Evolutionary conservation across 768 basidiomycete species (phyloP), one percentile per base, ranked within the genome.

Genomic region (Tulasnella sp.): DNA sequence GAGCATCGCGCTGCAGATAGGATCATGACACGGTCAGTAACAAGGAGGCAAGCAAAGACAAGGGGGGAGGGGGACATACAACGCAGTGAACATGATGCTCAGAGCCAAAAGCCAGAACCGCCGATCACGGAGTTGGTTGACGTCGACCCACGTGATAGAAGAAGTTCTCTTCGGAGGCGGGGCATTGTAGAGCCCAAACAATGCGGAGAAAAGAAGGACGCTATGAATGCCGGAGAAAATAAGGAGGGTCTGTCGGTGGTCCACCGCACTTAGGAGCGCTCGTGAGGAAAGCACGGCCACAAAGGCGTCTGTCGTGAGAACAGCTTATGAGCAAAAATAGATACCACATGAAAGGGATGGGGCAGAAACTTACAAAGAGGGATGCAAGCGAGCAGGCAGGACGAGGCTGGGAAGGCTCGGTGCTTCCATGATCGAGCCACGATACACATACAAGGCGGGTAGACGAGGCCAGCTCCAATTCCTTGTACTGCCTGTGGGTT

Each of bases 71-170:
- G 12, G 45, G 6, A 40, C 77, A 29, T 67, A 79, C 77, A 79
- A 79, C 0, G 75, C 77, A 3, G 79, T 52, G 71, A 84, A 79
- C 73, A 82, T 81, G 49, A 84, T 79, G 71, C 82, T 83, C 7
- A 78, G 42, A 2, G 80, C 80, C n/a, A 84, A 75, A 68, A 83
- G 82, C 80, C 83, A 84, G 75, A 84, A 84, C 1, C 76, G 68
- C 7, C 31, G 37, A 54, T 78, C 75, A 6, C 36, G 15, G 36
- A 79, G 29, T 25, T 78, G 36, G 6, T 34, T 52, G n/a, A 2
- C 25, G 49, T 79, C 72, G 42, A 78, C 42, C 79, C 79, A 78
- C 11, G 49, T 42, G 29, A 77, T 72, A 37, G 22, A 19, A 19
- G 29, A 31, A 4, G 0, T 11, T 22, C 42, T 17, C 11, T 72